Evolutionary conservation across 2,329 filamentous ascomycete genomes (phyloP).

Genomic region (Fusarium oxysporum): DNA sequence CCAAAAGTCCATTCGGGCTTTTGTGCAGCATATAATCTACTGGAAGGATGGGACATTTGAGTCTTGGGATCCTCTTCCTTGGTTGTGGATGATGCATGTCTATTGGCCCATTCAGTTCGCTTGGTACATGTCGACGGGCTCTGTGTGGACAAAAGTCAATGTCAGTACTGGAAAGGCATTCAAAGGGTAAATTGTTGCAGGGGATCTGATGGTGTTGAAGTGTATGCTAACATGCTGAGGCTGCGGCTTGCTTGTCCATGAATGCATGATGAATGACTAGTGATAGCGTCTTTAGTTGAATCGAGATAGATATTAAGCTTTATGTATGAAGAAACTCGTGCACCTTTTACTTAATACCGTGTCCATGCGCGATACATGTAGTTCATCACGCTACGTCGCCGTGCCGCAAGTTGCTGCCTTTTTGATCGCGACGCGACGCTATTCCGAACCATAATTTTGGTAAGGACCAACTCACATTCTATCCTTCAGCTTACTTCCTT

Average conservation of each 20-base stretch:
- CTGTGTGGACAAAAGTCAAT: conserved; percentile 72
- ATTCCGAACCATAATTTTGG: no score
- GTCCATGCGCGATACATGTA: no score
- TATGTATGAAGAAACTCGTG: no score
- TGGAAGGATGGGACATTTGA: conserved; percentile 68
- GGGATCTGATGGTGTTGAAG: no score
- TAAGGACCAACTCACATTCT: no score
- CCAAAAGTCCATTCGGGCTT: conserved; percentile 35
- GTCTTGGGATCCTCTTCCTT: conserved; percentile 66
- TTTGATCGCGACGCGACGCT: no score
- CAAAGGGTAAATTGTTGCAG: background rate
- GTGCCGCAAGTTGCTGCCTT: no score
- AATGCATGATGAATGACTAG: background rate
- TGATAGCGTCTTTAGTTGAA: background rate
- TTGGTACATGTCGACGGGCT: conserved; percentile 55
- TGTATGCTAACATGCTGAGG: no score
- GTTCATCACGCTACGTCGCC: no score
- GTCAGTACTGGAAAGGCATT: conserved; percentile 67
- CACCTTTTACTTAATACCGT: no score
- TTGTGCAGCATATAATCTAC: conserved; percentile 55
- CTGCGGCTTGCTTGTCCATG: no score
- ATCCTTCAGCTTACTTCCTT: no score
- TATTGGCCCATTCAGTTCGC: conserved; percentile 67
- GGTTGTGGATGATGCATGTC: conserved; percentile 67
- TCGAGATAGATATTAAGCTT: background rate